Percentiles rank a stretch among this genome's conserved stretches.
Evolutionary conservation across 768 basidiomycete genomes (phyloP).

Genomic region (Tricholomella constricta): DNA sequence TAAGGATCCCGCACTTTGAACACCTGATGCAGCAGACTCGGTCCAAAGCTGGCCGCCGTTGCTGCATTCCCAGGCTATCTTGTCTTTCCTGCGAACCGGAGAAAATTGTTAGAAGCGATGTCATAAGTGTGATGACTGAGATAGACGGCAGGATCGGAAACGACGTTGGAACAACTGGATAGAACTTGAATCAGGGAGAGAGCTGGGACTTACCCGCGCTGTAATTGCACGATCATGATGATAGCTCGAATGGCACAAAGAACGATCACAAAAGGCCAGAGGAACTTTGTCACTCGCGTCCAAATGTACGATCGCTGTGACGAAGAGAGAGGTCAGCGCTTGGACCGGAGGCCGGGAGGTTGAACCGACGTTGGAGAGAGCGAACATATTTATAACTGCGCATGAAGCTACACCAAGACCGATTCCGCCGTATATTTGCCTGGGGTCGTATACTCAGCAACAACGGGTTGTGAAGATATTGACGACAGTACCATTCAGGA

Average conservation of each 20-base stretch:
- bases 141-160: slow-evolving; percentile 4
- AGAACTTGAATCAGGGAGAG: slow-evolving; percentile 15
- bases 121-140: slow-evolving; percentile 7
- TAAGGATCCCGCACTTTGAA: slow-evolving; percentile 43
- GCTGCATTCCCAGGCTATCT: slow-evolving; percentile 72
- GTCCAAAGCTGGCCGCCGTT: slow-evolving; percentile 70
- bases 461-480: slow-evolving; percentile 15
- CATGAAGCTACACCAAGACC: slow-evolving; percentile 51
- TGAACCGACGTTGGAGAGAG: slow-evolving; percentile 62
- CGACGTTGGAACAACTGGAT: slow-evolving; percentile 4
- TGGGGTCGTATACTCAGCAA: slow-evolving; percentile 33
- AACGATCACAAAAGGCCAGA: slow-evolving; percentile 74
- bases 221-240: slow-evolving; percentile 72
- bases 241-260: slow-evolving; percentile 64
- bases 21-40: slow-evolving; percentile 41
- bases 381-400: slow-evolving; percentile 56
- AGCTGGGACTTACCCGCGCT: slow-evolving; percentile 57
- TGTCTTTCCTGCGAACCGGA: slow-evolving; percentile 51
- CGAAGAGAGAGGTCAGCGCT: slow-evolving; percentile 19
- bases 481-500: slow-evolving; percentile 59
- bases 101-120: slow-evolving; percentile 18
- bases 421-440: slow-evolving; percentile 73
- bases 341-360: slow-evolving; percentile 13
- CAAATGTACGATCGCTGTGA: slow-evolving; percentile 69
- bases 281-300: slow-evolving; percentile 61